phyloP scores from a whole-genome alignment of 2,329 filamentous ascomycete species.

The Epichloe sp. region DNA sequence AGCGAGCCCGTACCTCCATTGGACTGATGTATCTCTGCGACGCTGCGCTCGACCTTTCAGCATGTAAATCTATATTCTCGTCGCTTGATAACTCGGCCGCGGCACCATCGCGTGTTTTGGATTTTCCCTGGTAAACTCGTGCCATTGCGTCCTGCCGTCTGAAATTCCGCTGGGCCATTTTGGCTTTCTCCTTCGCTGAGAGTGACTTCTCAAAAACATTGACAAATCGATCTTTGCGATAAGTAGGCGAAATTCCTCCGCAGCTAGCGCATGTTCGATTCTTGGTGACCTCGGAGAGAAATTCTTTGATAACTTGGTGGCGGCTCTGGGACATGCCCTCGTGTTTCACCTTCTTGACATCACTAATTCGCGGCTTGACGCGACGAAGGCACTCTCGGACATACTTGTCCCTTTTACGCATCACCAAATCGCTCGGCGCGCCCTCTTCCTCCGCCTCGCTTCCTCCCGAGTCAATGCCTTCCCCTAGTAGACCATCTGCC shows the following conservation, averaged over 20 bases:
- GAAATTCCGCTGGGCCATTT: constrained; percentile 59
- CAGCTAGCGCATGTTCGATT: constrained; percentile 56
- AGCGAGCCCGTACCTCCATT: constrained; percentile 67
- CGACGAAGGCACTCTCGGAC: constrained; percentile 59
- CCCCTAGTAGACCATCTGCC: constrained; percentile 21
- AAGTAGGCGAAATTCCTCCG: constrained; percentile 62
- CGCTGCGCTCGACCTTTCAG: constrained; percentile 19
- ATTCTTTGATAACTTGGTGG: constrained; percentile 64
- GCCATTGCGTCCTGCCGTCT: constrained; percentile 59
- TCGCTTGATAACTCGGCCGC: constrained; percentile 17
- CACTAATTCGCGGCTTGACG: constrained; percentile 35
- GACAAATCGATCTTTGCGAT: constrained; percentile 78
- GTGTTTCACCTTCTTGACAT: constrained; percentile 55
- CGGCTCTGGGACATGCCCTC: constrained; percentile 71
- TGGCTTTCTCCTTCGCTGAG: constrained; percentile 57
- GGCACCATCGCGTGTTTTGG: constrained; percentile 26
- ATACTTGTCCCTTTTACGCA: constrained; percentile 46
- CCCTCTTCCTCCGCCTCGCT: constrained; percentile 55
- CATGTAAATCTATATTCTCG: constrained; percentile 32
- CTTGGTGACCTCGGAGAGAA: constrained; percentile 59
- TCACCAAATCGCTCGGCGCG: constrained; percentile 35
- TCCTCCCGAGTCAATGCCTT: constrained; percentile 28
- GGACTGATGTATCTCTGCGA: constrained; percentile 67
- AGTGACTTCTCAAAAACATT: constrained; percentile 88
- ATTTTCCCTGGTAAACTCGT: constrained; percentile 18